Base-by-base conservation (phyloP, 2,329 filamentous ascomycete genomes). In the Claviceps digitariae region DNA sequence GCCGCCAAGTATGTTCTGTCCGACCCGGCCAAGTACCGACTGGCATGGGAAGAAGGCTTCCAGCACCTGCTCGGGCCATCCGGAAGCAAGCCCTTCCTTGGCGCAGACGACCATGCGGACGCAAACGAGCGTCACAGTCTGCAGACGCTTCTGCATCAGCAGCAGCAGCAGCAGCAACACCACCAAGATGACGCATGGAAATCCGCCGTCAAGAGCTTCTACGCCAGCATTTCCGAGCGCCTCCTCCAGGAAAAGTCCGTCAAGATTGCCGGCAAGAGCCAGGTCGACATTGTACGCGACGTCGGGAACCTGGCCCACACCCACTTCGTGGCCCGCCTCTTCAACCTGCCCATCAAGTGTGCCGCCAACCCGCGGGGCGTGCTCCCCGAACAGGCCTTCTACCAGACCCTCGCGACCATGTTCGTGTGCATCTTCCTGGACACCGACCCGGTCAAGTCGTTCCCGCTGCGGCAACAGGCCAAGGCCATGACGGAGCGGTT, bases 281-380 rank as follows among this genome's bases (percentile, higher is more conserved):
- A 87, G 63, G 77, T 89, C 43, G 87, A 93, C 59, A 74, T 90
- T 4, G 71, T 87, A 10, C 78, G 82, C 25, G 82, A 87, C 53
- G 77, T 88, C 1, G 83, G 79, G 27, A 88, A 88, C 62, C 67
- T 86, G 27, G 77, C 75, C 0, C 83, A 84, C 6, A 78, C 82
- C 3, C 74, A 80, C 59, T 87, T 86, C 43, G 80, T 78, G 0
- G 72, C 83, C 2, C 74, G 76, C 4, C 72, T 74, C 23, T 85
- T 87, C 63, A 79, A 81, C 49, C 69, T 88, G 3, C 83, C 85
- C 0, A 70, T 89, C 41, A 86, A 87, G 69, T 82, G 79, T 0
- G 64, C 66, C 2, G 71, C 79, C 12, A 77, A 81, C 50, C 78
- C 80, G 2, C 77, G 74, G 58, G 84, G 84, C 2, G 66, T 78